phyloP scores from a whole-genome alignment of 2,329 filamentous ascomycete genomes.

The Chrysosporium queenslandicum region DNA sequence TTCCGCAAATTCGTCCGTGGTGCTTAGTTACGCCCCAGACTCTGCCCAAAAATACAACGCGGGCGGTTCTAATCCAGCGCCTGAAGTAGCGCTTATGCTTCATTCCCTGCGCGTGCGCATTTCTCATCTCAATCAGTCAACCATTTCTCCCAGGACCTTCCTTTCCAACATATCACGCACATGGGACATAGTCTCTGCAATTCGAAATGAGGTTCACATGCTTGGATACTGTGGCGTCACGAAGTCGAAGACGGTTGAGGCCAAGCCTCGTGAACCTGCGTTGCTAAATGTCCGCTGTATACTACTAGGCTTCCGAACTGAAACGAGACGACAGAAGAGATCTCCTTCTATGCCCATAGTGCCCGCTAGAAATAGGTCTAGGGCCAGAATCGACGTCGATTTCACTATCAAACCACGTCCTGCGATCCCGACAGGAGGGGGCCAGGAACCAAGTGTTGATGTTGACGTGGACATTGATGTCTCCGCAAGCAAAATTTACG shows the following conservation, averaged over 20 bases:
- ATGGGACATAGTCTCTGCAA: constrained; percentile 33
- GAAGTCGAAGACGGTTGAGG: constrained; percentile 25
- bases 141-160: constrained; percentile 30
- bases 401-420: constrained; percentile 30
- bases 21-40: constrained; percentile 27
- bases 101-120: constrained; percentile 34
- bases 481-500: constrained; percentile 34
- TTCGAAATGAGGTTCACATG: constrained; percentile 38
- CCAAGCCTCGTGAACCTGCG: constrained; percentile 17
- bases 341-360: constrained; percentile 15
- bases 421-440: constrained; percentile 1
- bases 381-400: constrained; percentile 31
- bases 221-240: constrained; percentile 39
- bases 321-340: constrained; percentile 11
- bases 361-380: background rate
- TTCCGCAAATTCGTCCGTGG: constrained; percentile 24
- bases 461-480: constrained; percentile 33
- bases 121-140: constrained; percentile 28
- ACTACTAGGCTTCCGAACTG: constrained; percentile 23
- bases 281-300: constrained; percentile 32
- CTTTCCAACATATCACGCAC: constrained; percentile 34
- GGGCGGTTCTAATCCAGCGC: constrained; percentile 22
- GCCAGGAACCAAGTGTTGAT: constrained; percentile 18
- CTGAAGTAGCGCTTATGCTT: constrained; percentile 34
- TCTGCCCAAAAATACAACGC: constrained; percentile 8